Percentiles rank a stretch among this genome's conserved stretches.
Conservation (phyloP, 129 eudicot genomes). For the Helianthus annuus region DNA sequence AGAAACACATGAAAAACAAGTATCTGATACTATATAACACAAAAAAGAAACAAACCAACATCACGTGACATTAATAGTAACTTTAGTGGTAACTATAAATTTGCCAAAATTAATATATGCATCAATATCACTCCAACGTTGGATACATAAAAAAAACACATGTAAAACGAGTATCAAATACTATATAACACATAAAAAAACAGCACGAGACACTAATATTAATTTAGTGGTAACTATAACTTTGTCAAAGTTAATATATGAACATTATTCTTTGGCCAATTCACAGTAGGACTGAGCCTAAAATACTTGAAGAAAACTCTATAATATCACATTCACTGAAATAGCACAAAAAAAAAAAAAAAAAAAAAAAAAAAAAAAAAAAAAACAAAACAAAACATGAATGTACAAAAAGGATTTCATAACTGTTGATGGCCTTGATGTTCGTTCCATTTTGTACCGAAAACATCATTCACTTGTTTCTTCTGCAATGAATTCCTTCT, state of each 20-base stretch:
- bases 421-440: neutral
- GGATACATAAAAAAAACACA: neutral
- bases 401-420: neutral
- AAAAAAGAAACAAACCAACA: too few relatives aligned
- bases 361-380: neutral
- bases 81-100: too few relatives aligned
- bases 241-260: neutral
- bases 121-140: too few relatives aligned
- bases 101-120: too few relatives aligned
- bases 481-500: constrained; percentile 7
- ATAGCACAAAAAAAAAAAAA: neutral
- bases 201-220: neutral
- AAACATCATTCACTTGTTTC: constrained; percentile 11
- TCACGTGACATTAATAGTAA: too few relatives aligned
- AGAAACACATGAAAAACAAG: neutral
- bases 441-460: constrained; percentile 14
- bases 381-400: constrained; percentile 2
- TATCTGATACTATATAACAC: neutral
- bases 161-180: neutral
- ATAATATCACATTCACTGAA: neutral
- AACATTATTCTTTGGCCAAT: neutral
- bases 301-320: neutral
- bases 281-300: neutral
- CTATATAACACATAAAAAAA: neutral
- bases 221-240: neutral